Evolutionary conservation across 2,329 filamentous ascomycete species (phyloP), one percentile per base, ranked within the genome.

Genomic region (Claviceps lovelessii): DNA sequence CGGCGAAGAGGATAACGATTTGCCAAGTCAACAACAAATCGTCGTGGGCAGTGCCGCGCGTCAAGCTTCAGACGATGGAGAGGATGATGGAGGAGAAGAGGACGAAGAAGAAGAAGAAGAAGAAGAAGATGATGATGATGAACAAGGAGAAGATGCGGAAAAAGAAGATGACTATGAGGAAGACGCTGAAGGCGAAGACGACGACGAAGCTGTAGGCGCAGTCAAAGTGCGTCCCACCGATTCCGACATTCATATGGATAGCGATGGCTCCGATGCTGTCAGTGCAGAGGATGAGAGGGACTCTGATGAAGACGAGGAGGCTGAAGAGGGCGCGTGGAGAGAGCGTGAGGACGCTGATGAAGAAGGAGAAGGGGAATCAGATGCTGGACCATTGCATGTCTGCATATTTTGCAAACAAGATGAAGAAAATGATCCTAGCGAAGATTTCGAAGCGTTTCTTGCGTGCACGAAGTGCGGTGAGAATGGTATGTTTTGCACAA

Each of bases 361-460:
- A 28, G 56, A 53, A 49, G 56, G 48, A 46, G 56, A 57, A 48
- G 59, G 58, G 31, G 58, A 58, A 11, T 59, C 59, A 23, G 54
- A 55, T 49, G 47, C 50, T 49, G 54, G 37, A 47, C 73, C 74
- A 17, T 57, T 67, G 53, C 72, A 70, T 49, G 60, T 65, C 53
- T 75, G 68, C 71, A 86, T 89, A 60, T 94, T 91, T 64, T 96
- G 90, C 71, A 83, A 83, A 55, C 78, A 88, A 66, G 84, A 87
- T 60, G 88, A 94, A 70, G 86, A 93, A 54, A 77, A 91, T 59
- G 88, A 91, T 62, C 87, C 88, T 1, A 83, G 80, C 59, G 86
- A 88, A 60, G 87, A 90, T 59, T 93, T 85, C 63, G 89, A 93
- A 68, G 76, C 84, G 56, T 89, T 85, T 67, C 74, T 96, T 57